Conservation (phyloP, 805 yeast genomes). For the Teunomyces barrocoloradensis region DNA sequence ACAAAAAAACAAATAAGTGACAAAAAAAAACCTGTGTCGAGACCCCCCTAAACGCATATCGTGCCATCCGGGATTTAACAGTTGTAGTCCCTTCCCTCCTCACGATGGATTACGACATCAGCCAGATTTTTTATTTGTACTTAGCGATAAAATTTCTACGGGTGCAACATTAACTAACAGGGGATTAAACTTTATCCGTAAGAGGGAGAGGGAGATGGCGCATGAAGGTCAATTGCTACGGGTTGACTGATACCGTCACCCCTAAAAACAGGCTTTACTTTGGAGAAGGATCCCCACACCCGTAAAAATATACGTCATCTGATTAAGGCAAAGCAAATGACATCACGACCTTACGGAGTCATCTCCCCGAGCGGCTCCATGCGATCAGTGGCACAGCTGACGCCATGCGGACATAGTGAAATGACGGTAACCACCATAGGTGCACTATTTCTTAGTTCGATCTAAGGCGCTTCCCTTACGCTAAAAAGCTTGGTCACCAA, state of each 20-base stretch:
- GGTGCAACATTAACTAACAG: not conserved
- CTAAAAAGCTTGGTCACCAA: constrained; percentile 1
- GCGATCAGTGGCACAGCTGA: not conserved
- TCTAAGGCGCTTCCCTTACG: not conserved
- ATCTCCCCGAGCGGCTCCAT: not conserved
- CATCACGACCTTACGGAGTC: not conserved
- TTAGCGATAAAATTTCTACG: not conserved
- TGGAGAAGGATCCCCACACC: not conserved
- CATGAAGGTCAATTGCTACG: not conserved
- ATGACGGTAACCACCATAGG: not conserved
- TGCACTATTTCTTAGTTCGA: not conserved
- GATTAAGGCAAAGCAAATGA: not conserved
- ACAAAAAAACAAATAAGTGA: not conserved
- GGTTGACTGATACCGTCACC: not conserved
- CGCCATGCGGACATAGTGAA: not conserved
- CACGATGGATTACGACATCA: not conserved
- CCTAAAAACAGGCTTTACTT: not conserved
- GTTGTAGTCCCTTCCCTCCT: not conserved
- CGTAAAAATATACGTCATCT: not conserved
- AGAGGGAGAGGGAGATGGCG: not conserved
- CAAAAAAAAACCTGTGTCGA: not conserved
- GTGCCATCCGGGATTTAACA: not conserved
- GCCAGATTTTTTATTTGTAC: not conserved
- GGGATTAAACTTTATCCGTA: not conserved
- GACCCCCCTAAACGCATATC: not conserved